Evolutionary conservation across 768 basidiomycete genomes (phyloP).

Genomic region (Lentinula detonsa): DNA sequence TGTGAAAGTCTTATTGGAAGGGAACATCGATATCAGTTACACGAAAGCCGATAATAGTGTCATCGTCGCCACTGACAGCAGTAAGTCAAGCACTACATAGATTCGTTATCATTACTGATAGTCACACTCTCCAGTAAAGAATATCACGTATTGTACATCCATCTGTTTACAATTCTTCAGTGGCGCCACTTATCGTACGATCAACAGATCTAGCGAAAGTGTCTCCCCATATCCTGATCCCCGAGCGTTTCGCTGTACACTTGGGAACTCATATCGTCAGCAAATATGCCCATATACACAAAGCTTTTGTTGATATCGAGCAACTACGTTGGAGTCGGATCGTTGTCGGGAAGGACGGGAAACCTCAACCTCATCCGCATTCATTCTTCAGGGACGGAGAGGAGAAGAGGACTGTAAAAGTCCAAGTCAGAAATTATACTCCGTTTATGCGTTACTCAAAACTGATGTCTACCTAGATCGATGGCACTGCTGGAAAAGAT

Average conservation of each 20-base stretch:
- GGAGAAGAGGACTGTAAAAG: conserved; percentile 70
- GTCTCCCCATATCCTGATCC: conserved; percentile 78
- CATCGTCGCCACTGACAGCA: conserved; percentile 89
- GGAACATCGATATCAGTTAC: conserved; percentile 77
- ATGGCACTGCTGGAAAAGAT: conserved; percentile 58
- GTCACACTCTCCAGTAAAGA: conserved; percentile 43
- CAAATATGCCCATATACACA: conserved; percentile 71
- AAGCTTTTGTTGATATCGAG: conserved; percentile 66
- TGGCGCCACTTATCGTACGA: not conserved
- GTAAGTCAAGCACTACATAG: conserved; percentile 34
- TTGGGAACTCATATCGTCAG: conserved; percentile 78
- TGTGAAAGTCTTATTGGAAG: conserved; percentile 76
- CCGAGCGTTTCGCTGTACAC: conserved; percentile 85
- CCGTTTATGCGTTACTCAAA: not conserved
- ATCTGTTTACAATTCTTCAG: not conserved
- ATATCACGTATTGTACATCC: conserved; percentile 54
- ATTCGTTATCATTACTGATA: not conserved
- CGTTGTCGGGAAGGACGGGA: conserved; percentile 33
- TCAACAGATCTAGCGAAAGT: conserved; percentile 74
- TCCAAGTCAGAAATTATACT: conserved; percentile 33
- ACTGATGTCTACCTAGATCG: conserved; percentile 35
- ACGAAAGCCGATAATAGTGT: conserved; percentile 85
- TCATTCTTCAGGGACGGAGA: conserved; percentile 88
- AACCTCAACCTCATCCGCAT: conserved; percentile 60
- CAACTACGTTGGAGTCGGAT: conserved; percentile 85